A percentile compares a stretch with the other conserved stretches of the same genome.
phyloP scores from a whole-genome alignment of 371 early-diverging fungal species.

The Rhizomucor pusillus region DNA sequence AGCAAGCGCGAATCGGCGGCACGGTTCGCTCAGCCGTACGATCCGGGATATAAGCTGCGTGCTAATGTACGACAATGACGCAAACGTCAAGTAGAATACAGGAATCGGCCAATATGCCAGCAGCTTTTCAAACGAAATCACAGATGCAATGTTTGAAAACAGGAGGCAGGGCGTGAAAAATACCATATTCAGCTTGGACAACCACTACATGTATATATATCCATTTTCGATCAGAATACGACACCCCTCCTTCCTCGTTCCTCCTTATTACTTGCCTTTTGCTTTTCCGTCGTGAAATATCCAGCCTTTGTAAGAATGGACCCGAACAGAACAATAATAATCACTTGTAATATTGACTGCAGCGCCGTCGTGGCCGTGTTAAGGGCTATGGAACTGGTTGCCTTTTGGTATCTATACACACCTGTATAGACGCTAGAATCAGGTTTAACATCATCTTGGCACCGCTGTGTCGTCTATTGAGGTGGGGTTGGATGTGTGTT shows the following conservation, averaged over 20 bases:
- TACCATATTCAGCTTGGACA: slow-evolving; percentile 67
- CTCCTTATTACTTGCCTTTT: slow-evolving; percentile 50
- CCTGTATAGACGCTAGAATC: neutral
- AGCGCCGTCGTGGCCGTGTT: neutral
- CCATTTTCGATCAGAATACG: neutral
- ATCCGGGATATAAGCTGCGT: slow-evolving; percentile 41
- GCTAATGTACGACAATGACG: slow-evolving; percentile 24
- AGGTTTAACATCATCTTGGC: neutral
- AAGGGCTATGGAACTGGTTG: too few relatives aligned
- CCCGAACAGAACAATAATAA: slow-evolving; percentile 54
- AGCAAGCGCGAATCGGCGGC: slow-evolving; percentile 63
- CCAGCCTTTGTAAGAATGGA: slow-evolving; percentile 44
- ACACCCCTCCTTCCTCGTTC: too few relatives aligned
- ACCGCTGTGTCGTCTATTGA: too few relatives aligned
- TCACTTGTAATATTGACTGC: slow-evolving; percentile 61
- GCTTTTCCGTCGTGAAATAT: slow-evolving; percentile 47
- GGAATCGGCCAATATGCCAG: slow-evolving; percentile 74
- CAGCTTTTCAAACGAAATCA: slow-evolving; percentile 56
- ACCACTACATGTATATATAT: slow-evolving; percentile 60
- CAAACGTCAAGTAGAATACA: slow-evolving; percentile 56
- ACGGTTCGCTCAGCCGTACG: slow-evolving; percentile 46
- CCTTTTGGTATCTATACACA: neutral
- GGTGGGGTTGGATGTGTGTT: too few relatives aligned
- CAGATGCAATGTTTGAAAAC: slow-evolving; percentile 71
- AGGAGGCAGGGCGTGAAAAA: slow-evolving; percentile 78